Conservation (phyloP, 2,329 filamentous ascomycete species). For the Neofusicoccum parvum region DNA sequence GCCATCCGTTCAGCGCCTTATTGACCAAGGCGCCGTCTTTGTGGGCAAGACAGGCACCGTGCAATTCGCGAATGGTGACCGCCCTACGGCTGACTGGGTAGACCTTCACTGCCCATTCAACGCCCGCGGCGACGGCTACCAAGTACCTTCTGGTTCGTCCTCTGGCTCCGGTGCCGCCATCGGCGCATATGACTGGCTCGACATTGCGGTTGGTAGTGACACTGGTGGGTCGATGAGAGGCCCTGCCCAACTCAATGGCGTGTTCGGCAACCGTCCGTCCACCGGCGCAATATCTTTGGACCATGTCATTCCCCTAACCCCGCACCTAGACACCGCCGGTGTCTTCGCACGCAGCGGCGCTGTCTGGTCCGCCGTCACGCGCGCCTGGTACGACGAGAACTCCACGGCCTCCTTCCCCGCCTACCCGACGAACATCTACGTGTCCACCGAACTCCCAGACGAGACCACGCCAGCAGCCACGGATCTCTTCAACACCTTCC, state of each 20-base stretch:
- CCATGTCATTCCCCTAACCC: background rate
- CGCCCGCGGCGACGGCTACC: conserved; percentile 38
- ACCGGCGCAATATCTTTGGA: background rate
- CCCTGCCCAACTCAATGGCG: conserved; percentile 46
- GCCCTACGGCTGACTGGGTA: too few species aligned
- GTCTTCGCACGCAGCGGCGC: conserved; percentile 16
- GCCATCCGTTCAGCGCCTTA: background rate
- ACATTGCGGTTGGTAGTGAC: conserved; percentile 48
- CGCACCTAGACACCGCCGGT: background rate
- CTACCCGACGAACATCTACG: background rate
- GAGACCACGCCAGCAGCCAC: background rate
- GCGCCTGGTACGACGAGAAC: background rate
- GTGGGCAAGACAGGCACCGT: background rate
- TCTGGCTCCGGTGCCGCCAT: conserved; percentile 44
- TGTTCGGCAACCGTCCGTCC: conserved; percentile 39
- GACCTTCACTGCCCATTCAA: conserved; percentile 40
- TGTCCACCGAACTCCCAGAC: background rate
- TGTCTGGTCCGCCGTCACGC: background rate
- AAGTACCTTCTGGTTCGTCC: conserved; percentile 32
- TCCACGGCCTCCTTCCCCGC: background rate
- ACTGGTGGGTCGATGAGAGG: conserved; percentile 52
- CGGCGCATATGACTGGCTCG: conserved; percentile 50
- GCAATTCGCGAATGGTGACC: background rate
- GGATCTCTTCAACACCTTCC: background rate
- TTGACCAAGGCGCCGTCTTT: background rate